Conservation (phyloP, 129 eudicot species). For the Flaveria sonorensis region DNA sequence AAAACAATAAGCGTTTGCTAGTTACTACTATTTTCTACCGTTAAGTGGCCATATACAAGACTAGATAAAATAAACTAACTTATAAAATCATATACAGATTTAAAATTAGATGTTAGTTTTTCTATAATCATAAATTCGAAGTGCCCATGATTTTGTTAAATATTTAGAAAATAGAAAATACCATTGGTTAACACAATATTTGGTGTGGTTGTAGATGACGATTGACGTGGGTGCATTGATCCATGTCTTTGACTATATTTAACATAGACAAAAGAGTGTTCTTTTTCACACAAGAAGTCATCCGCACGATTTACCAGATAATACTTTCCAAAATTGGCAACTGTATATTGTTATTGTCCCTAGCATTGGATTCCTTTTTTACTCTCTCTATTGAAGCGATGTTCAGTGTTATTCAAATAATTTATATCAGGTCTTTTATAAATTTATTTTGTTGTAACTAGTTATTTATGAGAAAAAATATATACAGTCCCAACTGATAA, state of each 20-base stretch:
- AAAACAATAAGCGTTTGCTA: too few relatives aligned
- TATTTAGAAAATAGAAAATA: not conserved
- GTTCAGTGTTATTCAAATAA: not conserved
- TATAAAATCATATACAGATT: not conserved
- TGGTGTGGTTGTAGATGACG: not conserved
- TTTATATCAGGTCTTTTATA: not conserved
- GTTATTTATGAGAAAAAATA: too few relatives aligned
- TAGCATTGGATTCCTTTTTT: constrained; percentile 26
- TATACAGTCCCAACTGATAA: not conserved
- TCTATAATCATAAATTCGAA: not conserved
- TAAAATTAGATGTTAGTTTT: not conserved
- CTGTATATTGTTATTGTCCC: not conserved
- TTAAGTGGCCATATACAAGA: not conserved
- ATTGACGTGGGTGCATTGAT: not conserved
- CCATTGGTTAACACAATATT: not conserved
- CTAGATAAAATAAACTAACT: too few relatives aligned
- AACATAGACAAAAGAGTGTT: constrained; percentile 15
- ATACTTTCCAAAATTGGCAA: constrained; percentile 27
- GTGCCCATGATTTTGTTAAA: not conserved
- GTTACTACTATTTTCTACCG: too few relatives aligned
- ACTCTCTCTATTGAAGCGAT: not conserved
- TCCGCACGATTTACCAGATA: constrained; percentile 19
- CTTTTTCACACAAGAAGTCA: constrained; percentile 18
- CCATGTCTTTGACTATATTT: not conserved
- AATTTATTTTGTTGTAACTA: too few relatives aligned